phyloP scores from a whole-genome alignment of 306 rosid genomes.

The Trichosanthes cucumerina region DNA sequence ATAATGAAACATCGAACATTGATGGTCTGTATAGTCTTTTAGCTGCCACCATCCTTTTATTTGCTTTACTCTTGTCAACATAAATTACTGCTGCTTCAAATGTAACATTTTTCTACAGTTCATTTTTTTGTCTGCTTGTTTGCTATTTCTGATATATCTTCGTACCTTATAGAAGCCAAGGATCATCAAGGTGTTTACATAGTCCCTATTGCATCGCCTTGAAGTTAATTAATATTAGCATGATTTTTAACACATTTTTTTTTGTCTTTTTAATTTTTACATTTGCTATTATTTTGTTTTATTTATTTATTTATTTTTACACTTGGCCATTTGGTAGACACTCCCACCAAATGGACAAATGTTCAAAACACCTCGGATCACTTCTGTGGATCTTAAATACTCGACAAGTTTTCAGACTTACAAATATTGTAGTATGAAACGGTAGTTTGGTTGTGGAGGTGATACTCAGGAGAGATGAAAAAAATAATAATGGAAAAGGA shows the following conservation, averaged over 20 bases:
- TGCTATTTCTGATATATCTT: background rate
- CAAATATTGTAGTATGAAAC: background rate
- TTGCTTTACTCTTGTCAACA: background rate
- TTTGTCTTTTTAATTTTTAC: background rate
- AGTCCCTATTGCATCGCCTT: background rate
- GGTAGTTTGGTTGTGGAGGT: background rate
- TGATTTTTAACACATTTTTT: background rate
- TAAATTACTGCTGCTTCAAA: background rate
- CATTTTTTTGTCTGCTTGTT: background rate
- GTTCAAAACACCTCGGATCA: background rate
- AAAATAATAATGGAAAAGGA: background rate
- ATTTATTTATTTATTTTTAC: background rate
- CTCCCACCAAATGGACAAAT: background rate
- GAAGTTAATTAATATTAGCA: background rate
- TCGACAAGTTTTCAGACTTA: background rate
- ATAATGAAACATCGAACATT: conserved; percentile 88
- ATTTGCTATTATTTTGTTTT: background rate
- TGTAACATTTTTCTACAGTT: background rate
- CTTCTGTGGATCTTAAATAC: background rate
- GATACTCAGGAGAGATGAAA: background rate
- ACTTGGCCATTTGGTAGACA: background rate
- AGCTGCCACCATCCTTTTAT: background rate
- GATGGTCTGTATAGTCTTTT: conserved; percentile 46
- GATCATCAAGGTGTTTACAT: background rate
- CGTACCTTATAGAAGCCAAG: background rate